Percentiles rank a stretch among this genome's conserved stretches.
Conservation (phyloP, 129 eudicot species). For the Tagetes patula region DNA sequence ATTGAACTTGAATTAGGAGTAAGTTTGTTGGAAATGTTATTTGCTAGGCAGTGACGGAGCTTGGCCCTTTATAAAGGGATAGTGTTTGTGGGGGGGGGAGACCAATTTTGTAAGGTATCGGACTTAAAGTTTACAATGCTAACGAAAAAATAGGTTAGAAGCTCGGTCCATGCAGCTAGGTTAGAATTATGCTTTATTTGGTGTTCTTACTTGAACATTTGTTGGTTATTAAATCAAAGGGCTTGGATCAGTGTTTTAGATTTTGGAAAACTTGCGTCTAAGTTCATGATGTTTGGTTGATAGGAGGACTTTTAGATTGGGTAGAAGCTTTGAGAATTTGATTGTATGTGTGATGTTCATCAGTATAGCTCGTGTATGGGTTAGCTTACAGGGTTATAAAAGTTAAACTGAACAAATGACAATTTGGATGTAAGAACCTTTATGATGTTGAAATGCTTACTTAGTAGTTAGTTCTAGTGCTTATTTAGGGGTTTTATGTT, state of each 20-base stretch:
- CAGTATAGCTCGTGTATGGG: background rate
- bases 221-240: background rate
- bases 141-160: too few species aligned
- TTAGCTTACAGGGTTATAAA: background rate
- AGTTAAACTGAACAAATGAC: slow-evolving; percentile 2
- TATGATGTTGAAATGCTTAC: background rate
- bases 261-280: background rate
- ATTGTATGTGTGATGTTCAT: slow-evolving; percentile 6
- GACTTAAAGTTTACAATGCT: too few species aligned
- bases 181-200: background rate
- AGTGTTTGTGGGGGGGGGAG: too few species aligned
- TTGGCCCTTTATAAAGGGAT: too few species aligned
- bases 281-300: slow-evolving; percentile 7
- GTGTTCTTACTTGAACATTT: background rate
- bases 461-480: slow-evolving; percentile 5
- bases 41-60: too few species aligned
- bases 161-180: background rate
- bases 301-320: background rate
- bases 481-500: background rate
- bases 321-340: background rate
- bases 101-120: too few species aligned
- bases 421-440: slow-evolving; percentile 14
- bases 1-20: background rate
- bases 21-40: too few species aligned
- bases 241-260: background rate